Percentiles rank a stretch among this genome's conserved stretches.
phyloP scores from a whole-genome alignment of 768 basidiomycete genomes.

The Tremella yokohamensis region DNA sequence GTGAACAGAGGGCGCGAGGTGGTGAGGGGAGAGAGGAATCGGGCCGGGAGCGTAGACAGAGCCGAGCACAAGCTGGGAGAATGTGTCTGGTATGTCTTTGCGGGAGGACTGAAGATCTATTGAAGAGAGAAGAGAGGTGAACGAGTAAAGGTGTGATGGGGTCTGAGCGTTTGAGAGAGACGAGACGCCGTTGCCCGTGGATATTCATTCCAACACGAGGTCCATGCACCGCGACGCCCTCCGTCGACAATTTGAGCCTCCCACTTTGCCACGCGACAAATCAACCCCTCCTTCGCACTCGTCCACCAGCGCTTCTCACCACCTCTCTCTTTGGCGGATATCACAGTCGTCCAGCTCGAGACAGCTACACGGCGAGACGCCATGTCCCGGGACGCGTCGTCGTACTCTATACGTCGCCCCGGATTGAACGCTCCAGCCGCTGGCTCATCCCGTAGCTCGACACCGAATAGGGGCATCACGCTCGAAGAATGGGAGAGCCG shows the following conservation, averaged over 20 bases:
- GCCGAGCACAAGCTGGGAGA: too few species aligned
- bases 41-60: too few species aligned
- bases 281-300: not conserved
- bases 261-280: slow-evolving; percentile 1
- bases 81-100: too few species aligned
- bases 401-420: not conserved
- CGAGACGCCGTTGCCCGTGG: too few species aligned
- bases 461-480: slow-evolving; percentile 25
- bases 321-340: not conserved
- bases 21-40: too few species aligned
- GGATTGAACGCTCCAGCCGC: slow-evolving; percentile 6
- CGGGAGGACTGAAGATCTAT: too few species aligned
- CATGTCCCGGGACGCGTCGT: slow-evolving; percentile 1
- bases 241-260: not conserved
- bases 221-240: not conserved
- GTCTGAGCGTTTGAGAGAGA: too few species aligned
- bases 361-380: not conserved
- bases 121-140: too few species aligned
- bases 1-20: too few species aligned
- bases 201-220: too few species aligned
- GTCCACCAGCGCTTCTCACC: not conserved
- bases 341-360: not conserved
- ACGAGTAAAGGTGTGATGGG: too few species aligned
- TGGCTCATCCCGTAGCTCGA: not conserved
- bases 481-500: slow-evolving; percentile 89